Evolutionary conservation across 129 eudicot species (phyloP), one percentile per base, ranked within the genome.

Genomic region (Ambrosia trifida): DNA sequence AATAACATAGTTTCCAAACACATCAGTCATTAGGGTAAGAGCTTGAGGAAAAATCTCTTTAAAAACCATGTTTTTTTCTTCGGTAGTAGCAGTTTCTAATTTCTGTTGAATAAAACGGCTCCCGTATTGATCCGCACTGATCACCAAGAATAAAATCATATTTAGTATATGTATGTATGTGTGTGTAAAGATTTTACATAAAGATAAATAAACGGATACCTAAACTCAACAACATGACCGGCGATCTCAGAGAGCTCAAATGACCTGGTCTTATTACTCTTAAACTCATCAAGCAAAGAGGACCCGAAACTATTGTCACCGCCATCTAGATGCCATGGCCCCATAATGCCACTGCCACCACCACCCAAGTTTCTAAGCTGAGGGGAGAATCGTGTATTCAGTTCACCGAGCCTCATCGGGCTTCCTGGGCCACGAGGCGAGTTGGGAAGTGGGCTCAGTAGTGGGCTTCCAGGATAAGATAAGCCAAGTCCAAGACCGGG

Each of bases 181-280:
- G 38, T 53, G 33, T 50, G 32, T 58, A 12, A 11, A 28, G 4
- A 57, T 9, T 4, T 31, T 4, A 58, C 1, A n/a, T 24, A 24
- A 57, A 24, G 4, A 31, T 58, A 3, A 12, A 46, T 4, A 61
- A 35, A 62, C 1, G 0, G 5, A 36, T 82, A 95, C 99, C 99
- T 95, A 82, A 95, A 95, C 72, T 95, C 99, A 66, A 95, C 96
- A 51, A 95, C 99, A 76, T 95, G 97, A 16, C 97, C 96, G 0
- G 79, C 80, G 54, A 95, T 95, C 64, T 88, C 99, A 32, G 86
- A 72, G 49, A 95, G 99, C 78, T 95, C 99, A 78, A 95, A 95
- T n/a, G 91, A 84, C 72, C 77, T 90, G 0, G 97, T 84, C 64
- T 95, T 95, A 74, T 95, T 95, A 82, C 88, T 88, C 85, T 95